Evolutionary conservation across 129 eudicot genomes (phyloP).

Genomic region (Artemisia annua): DNA sequence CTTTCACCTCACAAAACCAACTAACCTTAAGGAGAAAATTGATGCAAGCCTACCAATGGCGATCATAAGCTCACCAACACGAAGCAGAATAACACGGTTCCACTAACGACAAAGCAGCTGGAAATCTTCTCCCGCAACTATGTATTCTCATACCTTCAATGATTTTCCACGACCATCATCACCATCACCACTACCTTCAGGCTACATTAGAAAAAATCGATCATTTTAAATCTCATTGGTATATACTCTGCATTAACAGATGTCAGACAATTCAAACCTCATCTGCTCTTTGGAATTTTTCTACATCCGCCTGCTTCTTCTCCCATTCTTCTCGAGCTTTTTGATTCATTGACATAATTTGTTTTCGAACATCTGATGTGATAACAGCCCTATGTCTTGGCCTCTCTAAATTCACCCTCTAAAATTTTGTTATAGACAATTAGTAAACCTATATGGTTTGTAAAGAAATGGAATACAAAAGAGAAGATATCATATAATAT

Average conservation of each 20-base stretch:
- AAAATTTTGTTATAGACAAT: neutral
- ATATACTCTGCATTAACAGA: neutral
- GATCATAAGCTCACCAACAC: too few relatives aligned
- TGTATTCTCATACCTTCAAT: conserved; percentile 46
- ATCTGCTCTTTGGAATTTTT: conserved; percentile 50
- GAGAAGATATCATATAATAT: conserved; percentile 24
- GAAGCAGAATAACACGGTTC: too few relatives aligned
- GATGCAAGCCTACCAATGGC: too few relatives aligned
- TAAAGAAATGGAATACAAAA: neutral
- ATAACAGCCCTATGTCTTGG: conserved; percentile 64
- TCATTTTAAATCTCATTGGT: conserved; percentile 1
- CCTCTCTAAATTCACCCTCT: conserved; percentile 82
- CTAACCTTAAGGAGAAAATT: too few relatives aligned
- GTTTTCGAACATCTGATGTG: conserved; percentile 77
- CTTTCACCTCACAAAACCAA: too few relatives aligned
- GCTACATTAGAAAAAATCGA: conserved; percentile 38
- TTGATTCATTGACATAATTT: conserved; percentile 64
- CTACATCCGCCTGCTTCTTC: conserved; percentile 75
- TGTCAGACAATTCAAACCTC: conserved; percentile 39
- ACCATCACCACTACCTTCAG: conserved; percentile 53
- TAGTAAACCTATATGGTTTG: neutral
- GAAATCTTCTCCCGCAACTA: too few relatives aligned
- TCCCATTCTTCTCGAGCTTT: conserved; percentile 84
- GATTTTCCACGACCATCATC: conserved; percentile 65
- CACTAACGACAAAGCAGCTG: too few relatives aligned